Evolutionary conservation across 75 land plant species (phyloP).

Genomic region (Picea sitchensis): DNA sequence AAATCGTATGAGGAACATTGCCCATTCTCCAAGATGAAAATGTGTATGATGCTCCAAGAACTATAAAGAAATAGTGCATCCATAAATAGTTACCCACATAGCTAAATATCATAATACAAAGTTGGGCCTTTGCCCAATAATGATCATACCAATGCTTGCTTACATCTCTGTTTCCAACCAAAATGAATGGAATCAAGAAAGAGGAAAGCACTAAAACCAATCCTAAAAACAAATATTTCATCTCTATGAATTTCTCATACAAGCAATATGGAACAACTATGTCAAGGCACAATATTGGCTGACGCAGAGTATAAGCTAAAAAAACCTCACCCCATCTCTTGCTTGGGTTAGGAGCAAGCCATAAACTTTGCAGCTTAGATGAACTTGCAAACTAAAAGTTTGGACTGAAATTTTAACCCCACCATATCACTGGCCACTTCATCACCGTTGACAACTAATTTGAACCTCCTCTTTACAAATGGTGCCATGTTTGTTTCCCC

Average conservation of each 20-base stretch:
- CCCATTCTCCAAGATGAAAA: slow-evolving; percentile 95
- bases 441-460: too few relatives aligned
- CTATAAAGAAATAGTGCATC: slow-evolving; percentile 96
- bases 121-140: slow-evolving; percentile 49
- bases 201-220: neutral
- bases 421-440: too few relatives aligned
- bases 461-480: too few relatives aligned
- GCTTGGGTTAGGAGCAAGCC: too few relatives aligned
- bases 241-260: neutral
- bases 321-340: too few relatives aligned
- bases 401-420: too few relatives aligned
- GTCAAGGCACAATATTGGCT: too few relatives aligned
- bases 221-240: neutral
- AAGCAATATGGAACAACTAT: too few relatives aligned
- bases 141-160: too few relatives aligned
- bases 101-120: slow-evolving; percentile 88
- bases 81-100: slow-evolving; percentile 98
- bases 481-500: too few relatives aligned
- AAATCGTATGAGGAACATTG: slow-evolving; percentile 29
- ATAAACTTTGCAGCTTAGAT: too few relatives aligned
- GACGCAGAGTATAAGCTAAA: too few relatives aligned
- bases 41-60: slow-evolving; percentile 92
- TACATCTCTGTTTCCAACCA: neutral
- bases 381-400: neutral
- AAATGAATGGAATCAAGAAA: neutral